Evolutionary conservation across 176 grass and related monocot genomes (phyloP).

Genomic region (Lolium multiflorum): DNA sequence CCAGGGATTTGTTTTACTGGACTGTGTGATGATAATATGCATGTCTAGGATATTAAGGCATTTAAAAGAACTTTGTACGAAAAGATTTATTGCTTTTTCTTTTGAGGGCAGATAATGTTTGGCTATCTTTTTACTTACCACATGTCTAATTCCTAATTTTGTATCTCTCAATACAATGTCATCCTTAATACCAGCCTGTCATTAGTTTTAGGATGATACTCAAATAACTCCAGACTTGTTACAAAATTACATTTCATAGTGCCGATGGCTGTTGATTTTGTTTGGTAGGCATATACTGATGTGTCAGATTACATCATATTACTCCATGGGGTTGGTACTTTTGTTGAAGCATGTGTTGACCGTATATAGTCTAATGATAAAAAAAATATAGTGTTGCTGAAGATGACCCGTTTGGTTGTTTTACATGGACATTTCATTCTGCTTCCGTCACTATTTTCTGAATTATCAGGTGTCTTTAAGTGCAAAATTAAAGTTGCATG

Average conservation of each 20-base stretch:
- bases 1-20: not conserved
- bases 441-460: not conserved
- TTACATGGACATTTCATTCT: not conserved
- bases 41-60: not conserved
- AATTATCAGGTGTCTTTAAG: not conserved
- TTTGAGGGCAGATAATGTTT: not conserved
- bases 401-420: not conserved
- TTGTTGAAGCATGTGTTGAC: not conserved
- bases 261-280: not conserved
- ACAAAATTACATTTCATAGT: not conserved
- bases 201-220: not conserved
- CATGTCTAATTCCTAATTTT: not conserved
- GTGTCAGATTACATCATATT: not conserved
- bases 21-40: not conserved
- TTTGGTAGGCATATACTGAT: not conserved
- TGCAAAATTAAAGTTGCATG: not conserved
- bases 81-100: not conserved
- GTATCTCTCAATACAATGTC: not conserved
- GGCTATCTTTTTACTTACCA: not conserved
- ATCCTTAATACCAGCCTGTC: not conserved
- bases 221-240: not conserved
- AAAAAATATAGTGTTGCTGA: not conserved
- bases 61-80: not conserved
- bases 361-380: not conserved
- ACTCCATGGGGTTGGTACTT: not conserved